These are phyloP conservation scores for Eucalyptus pumila DNA, from an alignment of 345 rosid species.

Conservation along the genomic window DNA sequence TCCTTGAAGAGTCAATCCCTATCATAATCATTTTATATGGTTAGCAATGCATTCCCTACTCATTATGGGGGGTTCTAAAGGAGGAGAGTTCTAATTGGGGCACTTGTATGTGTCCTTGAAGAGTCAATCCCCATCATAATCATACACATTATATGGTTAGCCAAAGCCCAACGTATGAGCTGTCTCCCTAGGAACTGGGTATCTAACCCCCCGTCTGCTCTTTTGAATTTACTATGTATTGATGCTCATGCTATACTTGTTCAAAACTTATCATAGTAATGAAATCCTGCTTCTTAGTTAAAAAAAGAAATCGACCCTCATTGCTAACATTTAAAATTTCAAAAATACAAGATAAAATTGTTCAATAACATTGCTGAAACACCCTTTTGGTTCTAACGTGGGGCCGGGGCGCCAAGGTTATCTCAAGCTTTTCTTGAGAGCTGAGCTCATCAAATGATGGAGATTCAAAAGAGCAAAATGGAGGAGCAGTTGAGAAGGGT, in stretches of 20 bases:
- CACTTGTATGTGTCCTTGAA: not conserved
- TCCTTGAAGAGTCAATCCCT: not conserved
- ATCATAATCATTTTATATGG: not conserved
- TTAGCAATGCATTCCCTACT: not conserved
- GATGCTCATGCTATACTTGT: too few relatives aligned
- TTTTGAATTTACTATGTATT: too few relatives aligned
- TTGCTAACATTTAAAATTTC: not conserved
- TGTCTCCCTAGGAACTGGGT: too few relatives aligned
- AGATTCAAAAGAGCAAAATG: not conserved
- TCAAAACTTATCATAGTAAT: too few relatives aligned
- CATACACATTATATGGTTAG: not conserved
- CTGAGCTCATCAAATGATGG: not conserved
- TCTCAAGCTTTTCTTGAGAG: not conserved
- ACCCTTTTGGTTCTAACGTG: not conserved
- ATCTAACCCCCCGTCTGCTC: too few relatives aligned
- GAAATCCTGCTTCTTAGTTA: too few relatives aligned
- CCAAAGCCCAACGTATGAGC: too few relatives aligned
- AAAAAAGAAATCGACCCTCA: not conserved
- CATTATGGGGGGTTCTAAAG: not conserved
- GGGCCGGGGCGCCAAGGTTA: not conserved
- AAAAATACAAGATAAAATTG: not conserved
- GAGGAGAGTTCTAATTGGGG: not conserved
- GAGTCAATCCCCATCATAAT: not conserved
- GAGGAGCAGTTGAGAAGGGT: not conserved
- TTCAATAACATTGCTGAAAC: not conserved